Conservation (phyloP, 345 rosid genomes). For the Arabis hirsuta region DNA sequence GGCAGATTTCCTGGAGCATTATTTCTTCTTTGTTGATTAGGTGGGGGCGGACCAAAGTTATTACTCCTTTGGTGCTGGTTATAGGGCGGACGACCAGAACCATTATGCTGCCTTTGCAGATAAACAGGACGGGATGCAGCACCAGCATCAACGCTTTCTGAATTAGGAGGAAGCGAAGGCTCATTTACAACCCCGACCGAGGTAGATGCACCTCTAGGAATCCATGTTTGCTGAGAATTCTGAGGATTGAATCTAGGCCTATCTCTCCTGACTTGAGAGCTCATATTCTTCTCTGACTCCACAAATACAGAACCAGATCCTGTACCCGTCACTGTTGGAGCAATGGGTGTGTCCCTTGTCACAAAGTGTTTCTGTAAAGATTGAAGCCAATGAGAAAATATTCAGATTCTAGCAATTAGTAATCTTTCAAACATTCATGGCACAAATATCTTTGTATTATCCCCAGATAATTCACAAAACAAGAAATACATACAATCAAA, state of each 20-base stretch:
- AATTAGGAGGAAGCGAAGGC: slow-evolving; percentile 24
- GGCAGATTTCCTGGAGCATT: slow-evolving; percentile 35
- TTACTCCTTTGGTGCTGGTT: slow-evolving; percentile 39
- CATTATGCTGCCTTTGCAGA: slow-evolving; percentile 24
- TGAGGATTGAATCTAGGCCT: slow-evolving; percentile 51
- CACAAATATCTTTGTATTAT: background rate
- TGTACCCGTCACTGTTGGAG: slow-evolving; percentile 24
- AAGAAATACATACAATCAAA: slow-evolving; percentile 5
- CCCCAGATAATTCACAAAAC: background rate
- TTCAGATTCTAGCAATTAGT: slow-evolving; percentile 1
- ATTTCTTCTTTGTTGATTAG: slow-evolving; percentile 47
- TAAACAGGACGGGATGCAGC: slow-evolving; percentile 25
- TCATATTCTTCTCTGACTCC: slow-evolving; percentile 53
- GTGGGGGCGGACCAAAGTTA: slow-evolving; percentile 27
- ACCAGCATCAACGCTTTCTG: slow-evolving; percentile 20
- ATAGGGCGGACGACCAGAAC: slow-evolving; percentile 1
- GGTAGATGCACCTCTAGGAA: slow-evolving; percentile 61
- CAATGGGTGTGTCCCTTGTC: background rate
- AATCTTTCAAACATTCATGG: background rate
- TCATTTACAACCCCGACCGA: slow-evolving; percentile 29
- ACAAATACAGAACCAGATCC: slow-evolving; percentile 33
- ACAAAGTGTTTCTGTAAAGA: background rate
- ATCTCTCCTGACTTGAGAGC: slow-evolving; percentile 59
- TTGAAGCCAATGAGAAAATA: background rate
- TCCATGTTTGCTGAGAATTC: slow-evolving; percentile 66